Evolutionary conservation across 1,139 yeast genomes (phyloP), one percentile per base, ranked within the genome.

Genomic region (Pichia sp.): DNA sequence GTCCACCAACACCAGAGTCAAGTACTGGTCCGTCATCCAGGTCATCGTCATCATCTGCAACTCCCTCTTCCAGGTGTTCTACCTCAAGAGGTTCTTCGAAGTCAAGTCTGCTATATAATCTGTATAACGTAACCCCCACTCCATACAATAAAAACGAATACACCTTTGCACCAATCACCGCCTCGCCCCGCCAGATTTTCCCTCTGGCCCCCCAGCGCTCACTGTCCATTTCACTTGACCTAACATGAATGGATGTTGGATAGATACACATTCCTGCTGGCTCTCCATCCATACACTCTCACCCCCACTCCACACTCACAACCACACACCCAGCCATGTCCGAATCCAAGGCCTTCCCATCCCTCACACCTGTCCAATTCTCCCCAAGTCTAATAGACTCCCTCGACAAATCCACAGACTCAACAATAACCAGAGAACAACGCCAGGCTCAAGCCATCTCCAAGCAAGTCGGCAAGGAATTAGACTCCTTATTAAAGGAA

Each of bases 11-110:
- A 85, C 95, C 48, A 83, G 99, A 65, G 98, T 93, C 60, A 93
- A 93, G 71, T 93, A 95, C 90, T 93, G 99, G 99, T 87, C 96
- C 27, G 77, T 88, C 34, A 86, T 91, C 76, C 99, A 93, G 71
- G 75, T 93, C 55, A 61, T 84, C 48, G 91, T 93, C 52, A 97
- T 93, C 43, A 85, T 85, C 37, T 80, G 78, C 54, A 93, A 90
- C 74, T 87, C 96, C 28, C 59, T 91, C 47, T 93, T 93, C 81
- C 99, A 93, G 70, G 90, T 93, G 56, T 87, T 86, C 72, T 93
- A 90, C 72, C 78, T 93, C 70, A 89, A 86, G 72, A 80, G 98
- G 61, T 93, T 93, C 71, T 93, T 93, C 65, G 99, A 93, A 70
- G 98, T 93, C 51, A 89, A 90, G 63, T 79, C 94, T 34, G 88